These are phyloP conservation scores for Cucurbita argyrosperma DNA, from an alignment of 306 rosid genomes.

Conservation along the genomic window DNA sequence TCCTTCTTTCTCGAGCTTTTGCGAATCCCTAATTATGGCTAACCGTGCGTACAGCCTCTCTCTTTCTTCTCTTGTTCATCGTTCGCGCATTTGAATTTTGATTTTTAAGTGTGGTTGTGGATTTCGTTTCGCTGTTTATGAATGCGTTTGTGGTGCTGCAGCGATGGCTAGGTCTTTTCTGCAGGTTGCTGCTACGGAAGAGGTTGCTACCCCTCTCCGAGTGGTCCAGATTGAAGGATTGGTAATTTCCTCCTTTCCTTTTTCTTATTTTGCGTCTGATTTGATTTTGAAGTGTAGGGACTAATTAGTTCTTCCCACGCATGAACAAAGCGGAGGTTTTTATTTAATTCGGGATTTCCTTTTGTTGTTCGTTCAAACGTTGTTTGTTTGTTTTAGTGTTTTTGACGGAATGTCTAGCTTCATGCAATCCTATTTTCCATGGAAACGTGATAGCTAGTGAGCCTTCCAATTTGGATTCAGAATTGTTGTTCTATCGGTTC, in stretches of 20 bases:
- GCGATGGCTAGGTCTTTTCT: constrained; percentile 66
- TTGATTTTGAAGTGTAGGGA: neutral
- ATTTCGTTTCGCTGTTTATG: neutral
- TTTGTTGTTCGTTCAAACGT: neutral
- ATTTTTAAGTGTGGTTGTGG: neutral
- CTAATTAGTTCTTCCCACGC: neutral
- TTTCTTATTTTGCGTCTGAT: neutral
- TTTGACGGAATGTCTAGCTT: neutral
- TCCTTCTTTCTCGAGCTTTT: neutral
- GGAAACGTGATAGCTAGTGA: neutral
- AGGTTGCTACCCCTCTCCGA: constrained; percentile 71
- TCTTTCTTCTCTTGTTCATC: neutral
- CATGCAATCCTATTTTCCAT: neutral
- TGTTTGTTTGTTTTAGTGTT: neutral
- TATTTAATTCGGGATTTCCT: neutral
- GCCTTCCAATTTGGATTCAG: neutral
- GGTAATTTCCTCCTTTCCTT: constrained; percentile 24
- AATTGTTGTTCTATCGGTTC: neutral
- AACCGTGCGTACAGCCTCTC: neutral
- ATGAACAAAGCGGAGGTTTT: neutral
- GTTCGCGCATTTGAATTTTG: neutral
- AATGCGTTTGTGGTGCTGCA: constrained; percentile 12
- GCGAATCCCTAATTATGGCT: neutral
- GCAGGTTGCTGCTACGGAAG: constrained; percentile 86
- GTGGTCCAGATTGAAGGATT: constrained; percentile 92